These are phyloP conservation scores for Periglandula ipomoeae DNA, from an alignment of 2,329 filamentous ascomycete species.

Conservation along the genomic window DNA sequence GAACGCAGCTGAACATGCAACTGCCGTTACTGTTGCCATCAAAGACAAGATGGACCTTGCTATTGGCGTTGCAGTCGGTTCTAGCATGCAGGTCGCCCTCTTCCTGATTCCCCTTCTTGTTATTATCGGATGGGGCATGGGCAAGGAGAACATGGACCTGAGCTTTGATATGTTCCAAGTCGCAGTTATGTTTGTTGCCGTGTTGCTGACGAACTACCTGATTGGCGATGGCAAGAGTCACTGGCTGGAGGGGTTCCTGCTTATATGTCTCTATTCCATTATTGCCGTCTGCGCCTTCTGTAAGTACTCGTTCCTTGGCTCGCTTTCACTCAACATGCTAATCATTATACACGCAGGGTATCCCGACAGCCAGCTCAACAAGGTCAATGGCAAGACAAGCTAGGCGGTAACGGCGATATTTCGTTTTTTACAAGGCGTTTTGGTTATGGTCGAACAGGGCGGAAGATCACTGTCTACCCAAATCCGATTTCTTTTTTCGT, in stretches of 20 bases:
- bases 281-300: slow-evolving; percentile 62
- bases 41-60: slow-evolving; percentile 83
- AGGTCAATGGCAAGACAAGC: slow-evolving; percentile 2
- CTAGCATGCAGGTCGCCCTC: slow-evolving; percentile 71
- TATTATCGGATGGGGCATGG: slow-evolving; percentile 70
- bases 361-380: slow-evolving; percentile 6
- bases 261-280: slow-evolving; percentile 72
- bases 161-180: slow-evolving; percentile 87
- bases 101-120: slow-evolving; percentile 72
- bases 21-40: slow-evolving; percentile 67
- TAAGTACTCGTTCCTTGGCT: slow-evolving; percentile 28
- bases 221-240: slow-evolving; percentile 77
- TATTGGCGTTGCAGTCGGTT: slow-evolving; percentile 72
- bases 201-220: slow-evolving; percentile 77
- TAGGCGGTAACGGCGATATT: neutral
- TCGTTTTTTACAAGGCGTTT: neutral
- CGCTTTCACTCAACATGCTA: neutral
- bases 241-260: slow-evolving; percentile 67
- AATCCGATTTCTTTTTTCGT: neutral
- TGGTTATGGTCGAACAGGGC: neutral
- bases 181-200: slow-evolving; percentile 73
- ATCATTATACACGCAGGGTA: slow-evolving; percentile 6
- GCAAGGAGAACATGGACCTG: slow-evolving; percentile 63
- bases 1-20: slow-evolving; percentile 75
- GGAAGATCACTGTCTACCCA: neutral